Conservation (phyloP, 129 eudicot genomes). For the Glebionis coronaria region DNA sequence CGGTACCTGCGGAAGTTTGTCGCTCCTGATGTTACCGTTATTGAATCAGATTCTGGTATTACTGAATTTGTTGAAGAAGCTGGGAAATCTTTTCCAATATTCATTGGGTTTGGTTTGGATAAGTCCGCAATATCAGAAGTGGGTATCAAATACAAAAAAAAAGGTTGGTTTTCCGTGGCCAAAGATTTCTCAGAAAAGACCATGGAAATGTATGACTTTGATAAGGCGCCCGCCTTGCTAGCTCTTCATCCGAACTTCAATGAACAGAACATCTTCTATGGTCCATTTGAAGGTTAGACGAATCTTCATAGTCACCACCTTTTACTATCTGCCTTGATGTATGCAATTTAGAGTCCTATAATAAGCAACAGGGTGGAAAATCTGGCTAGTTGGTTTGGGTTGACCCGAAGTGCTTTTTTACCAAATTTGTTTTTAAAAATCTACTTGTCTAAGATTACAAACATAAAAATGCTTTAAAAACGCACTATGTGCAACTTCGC, state of each 20-base stretch:
- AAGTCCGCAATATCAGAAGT: slow-evolving; percentile 61
- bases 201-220: slow-evolving; percentile 74
- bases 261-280: slow-evolving; percentile 80
- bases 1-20: slow-evolving; percentile 72
- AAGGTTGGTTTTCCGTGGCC: slow-evolving; percentile 97
- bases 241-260: slow-evolving; percentile 71
- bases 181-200: slow-evolving; percentile 73
- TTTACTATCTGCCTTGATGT: slow-evolving; percentile 7
- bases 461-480: neutral
- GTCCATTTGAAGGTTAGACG: slow-evolving; percentile 91
- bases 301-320: slow-evolving; percentile 4
- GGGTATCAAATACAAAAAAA: slow-evolving; percentile 78
- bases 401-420: neutral
- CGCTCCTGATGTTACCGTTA: slow-evolving; percentile 85
- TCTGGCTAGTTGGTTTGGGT: neutral
- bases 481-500: neutral
- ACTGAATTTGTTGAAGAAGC: slow-evolving; percentile 73
- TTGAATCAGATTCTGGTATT: slow-evolving; percentile 71
- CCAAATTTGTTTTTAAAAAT: neutral
- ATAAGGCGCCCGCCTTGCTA: slow-evolving; percentile 82
- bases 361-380: neutral
- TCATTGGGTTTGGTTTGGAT: slow-evolving; percentile 77
- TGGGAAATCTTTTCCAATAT: slow-evolving; percentile 72
- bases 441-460: neutral
- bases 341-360: neutral